Conservation (phyloP, 345 rosid species). For the Toxicodendron radicans region DNA sequence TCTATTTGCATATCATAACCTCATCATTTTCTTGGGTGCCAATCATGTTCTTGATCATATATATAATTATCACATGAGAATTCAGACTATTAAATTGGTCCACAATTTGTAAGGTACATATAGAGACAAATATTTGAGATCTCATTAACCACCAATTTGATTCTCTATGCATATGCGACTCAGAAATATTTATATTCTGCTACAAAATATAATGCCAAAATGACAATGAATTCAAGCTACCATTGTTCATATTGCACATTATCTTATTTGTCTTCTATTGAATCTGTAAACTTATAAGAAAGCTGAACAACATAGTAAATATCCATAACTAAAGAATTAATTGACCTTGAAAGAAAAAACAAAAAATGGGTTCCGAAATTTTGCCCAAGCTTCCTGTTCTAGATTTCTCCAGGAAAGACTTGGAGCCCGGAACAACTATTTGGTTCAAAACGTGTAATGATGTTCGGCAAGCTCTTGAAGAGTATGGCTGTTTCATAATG, state of each 20-base stretch:
- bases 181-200: neutral
- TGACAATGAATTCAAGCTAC: no score
- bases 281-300: neutral
- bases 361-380: slow-evolving; percentile 20
- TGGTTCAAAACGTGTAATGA: slow-evolving; percentile 41
- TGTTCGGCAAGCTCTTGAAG: slow-evolving; percentile 61
- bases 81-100: neutral
- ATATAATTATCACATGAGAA: neutral
- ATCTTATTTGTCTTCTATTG: neutral
- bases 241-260: neutral
- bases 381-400: slow-evolving; percentile 29
- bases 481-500: slow-evolving; percentile 59
- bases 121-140: neutral
- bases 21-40: no score
- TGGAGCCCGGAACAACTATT: slow-evolving; percentile 45
- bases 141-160: neutral
- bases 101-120: neutral
- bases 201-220: neutral
- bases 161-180: neutral
- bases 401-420: slow-evolving; percentile 23
- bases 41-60: no score
- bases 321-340: neutral
- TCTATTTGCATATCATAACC: no score
- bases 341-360: no score
- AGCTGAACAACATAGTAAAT: neutral